Evolutionary conservation across 78 protist species (phyloP), one percentile per base, ranked within the genome.

Genomic region (Dictyostelium firmibasis): DNA sequence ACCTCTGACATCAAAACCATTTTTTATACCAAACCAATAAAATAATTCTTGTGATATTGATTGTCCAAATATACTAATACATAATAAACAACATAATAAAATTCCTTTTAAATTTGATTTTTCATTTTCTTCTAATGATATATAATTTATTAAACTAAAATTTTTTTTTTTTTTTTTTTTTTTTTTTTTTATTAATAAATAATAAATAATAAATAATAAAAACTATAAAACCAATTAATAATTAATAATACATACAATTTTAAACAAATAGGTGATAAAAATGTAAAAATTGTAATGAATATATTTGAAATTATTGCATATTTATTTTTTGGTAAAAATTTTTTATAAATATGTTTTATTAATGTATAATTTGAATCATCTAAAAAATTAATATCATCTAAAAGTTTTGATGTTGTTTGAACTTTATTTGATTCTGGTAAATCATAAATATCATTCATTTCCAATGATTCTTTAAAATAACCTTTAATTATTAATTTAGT

Each of bases 21-120:
- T 16, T 29, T 41, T 87, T 86, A 87, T 87, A 38, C 93, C 93
- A 27, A n/a, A 87, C 86, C 85, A 78, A 79, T 60, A 87, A 23
- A 76, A 69, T 13, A 77, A 41, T 64, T 87, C 85, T n/a, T 78
- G 74, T 35, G 93, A 57, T 4, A 79, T 16, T 4, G 57, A 33
- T 7, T 57, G 25, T 50, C 33, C 13, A 3, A 76, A 79, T 9
- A 79, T 57, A 5, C 79, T 60, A 0, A 78, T 14, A 43, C 81
- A 87, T 43, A 87, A 43, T 31, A 29, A 62, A 57, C 57, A 72
- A 25, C 77, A 86, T 14, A 53, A 38, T 53, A 44, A 1, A 50
- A 81, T 53, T 35, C 92, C 67, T 38, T 35, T 14, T 14, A 35
- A 31, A 23, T 36, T 76, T 4, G 62, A 43, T 77, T 53, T 77